A percentile compares a stretch with the other conserved stretches of the same genome.
These are phyloP conservation scores for Candida patagonica DNA, from an alignment of 805 yeast species.

Conservation along the genomic window DNA sequence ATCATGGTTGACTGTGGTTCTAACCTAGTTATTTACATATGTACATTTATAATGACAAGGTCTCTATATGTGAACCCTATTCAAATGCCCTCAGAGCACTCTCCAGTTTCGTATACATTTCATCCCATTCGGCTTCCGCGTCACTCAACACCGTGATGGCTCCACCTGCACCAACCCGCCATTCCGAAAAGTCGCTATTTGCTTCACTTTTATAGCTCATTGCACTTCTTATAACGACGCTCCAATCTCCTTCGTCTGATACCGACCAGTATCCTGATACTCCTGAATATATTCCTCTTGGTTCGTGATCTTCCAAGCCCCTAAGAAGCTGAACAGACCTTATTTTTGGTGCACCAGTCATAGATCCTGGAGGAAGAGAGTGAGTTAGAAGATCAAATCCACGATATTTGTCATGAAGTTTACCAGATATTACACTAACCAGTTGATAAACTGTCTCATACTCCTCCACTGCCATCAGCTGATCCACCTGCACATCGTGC, in stretches of 20 bases:
- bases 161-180: slow-evolving; percentile 98
- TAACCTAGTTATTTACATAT: not conserved
- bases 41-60: too few relatives aligned
- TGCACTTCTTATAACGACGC: slow-evolving; percentile 83
- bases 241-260: slow-evolving; percentile 87
- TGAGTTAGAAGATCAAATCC: slow-evolving; percentile 75
- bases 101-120: slow-evolving; percentile 71
- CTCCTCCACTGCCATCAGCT: slow-evolving; percentile 87
- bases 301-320: slow-evolving; percentile 38
- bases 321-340: slow-evolving; percentile 80
- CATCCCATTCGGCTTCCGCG: slow-evolving; percentile 82
- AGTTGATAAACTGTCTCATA: slow-evolving; percentile 84
- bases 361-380: slow-evolving; percentile 94
- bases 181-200: slow-evolving; percentile 26
- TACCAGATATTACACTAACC: slow-evolving; percentile 80
- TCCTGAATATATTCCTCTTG: slow-evolving; percentile 87
- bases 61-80: slow-evolving; percentile 2
- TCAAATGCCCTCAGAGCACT: slow-evolving; percentile 69
- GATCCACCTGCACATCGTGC: slow-evolving; percentile 56
- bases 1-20: not conserved
- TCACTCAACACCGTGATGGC: slow-evolving; percentile 88
- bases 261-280: slow-evolving; percentile 93
- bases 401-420: slow-evolving; percentile 34
- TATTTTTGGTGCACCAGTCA: slow-evolving; percentile 99
- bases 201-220: slow-evolving; percentile 52